These are phyloP conservation scores for Malassezia slooffiae DNA, from an alignment of 1,284 basidiomycete species.

Conservation along the genomic window DNA sequence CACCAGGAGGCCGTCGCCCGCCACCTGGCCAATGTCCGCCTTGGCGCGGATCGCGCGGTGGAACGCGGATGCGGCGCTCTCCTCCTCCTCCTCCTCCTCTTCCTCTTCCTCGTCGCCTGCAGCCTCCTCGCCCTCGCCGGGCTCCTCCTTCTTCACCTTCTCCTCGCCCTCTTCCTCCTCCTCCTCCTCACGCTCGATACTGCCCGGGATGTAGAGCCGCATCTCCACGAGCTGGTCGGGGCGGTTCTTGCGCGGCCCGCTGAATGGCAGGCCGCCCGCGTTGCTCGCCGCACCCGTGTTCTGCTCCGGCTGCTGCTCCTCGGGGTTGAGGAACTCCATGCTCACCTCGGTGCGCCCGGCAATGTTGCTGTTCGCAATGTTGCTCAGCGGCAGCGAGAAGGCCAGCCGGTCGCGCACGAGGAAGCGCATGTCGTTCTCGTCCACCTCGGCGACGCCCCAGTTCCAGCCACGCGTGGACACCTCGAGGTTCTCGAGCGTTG, in stretches of 20 bases:
- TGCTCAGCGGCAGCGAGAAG: conserved; percentile 77
- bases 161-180: conserved; percentile 20
- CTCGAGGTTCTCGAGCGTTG: conserved; percentile 76
- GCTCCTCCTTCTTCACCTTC: conserved; percentile 40
- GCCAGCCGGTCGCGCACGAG: conserved; percentile 76
- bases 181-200: conserved; percentile 50
- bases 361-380: conserved; percentile 94
- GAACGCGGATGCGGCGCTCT: conserved; percentile 88
- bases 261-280: conserved; percentile 10
- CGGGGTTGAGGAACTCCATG: conserved; percentile 68
- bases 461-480: conserved; percentile 92
- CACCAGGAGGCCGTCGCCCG: conserved; percentile 82
- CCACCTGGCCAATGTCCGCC: conserved; percentile 84
- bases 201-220: conserved; percentile 88
- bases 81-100: conserved; percentile 50
- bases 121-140: conserved; percentile 51
- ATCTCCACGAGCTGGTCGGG: conserved; percentile 77
- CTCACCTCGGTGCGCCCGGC: conserved; percentile 94
- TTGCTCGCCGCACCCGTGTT: conserved; percentile 40
- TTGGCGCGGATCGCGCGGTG: conserved; percentile 93
- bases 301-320: conserved; percentile 42
- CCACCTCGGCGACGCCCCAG: conserved; percentile 62
- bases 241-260: conserved; percentile 23
- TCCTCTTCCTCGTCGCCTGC: conserved; percentile 52
- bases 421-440: conserved; percentile 76